Evolutionary conservation across 23 red algal genomes (phyloP).

Genomic region (Gracilaria gracilis): DNA sequence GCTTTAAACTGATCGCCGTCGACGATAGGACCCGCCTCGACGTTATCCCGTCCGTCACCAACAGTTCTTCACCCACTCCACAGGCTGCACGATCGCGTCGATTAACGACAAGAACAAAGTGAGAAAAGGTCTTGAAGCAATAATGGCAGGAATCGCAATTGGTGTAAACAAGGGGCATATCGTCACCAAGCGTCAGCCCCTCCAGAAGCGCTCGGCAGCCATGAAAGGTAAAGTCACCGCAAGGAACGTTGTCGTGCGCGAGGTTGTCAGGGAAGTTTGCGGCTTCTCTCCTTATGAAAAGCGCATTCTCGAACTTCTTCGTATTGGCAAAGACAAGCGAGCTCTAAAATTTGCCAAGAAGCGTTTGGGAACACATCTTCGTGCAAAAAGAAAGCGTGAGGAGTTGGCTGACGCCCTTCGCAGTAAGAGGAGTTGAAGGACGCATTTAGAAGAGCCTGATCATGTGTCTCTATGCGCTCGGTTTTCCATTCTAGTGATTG

Average conservation of each 20-base stretch:
- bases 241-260: constrained; percentile 70
- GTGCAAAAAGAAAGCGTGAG: constrained; percentile 98
- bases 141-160: constrained; percentile 85
- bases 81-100: too few species aligned
- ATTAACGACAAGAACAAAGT: too few species aligned
- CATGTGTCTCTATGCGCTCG: too few species aligned
- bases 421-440: constrained; percentile 62
- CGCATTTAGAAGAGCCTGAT: not conserved
- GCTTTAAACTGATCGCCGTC: not conserved
- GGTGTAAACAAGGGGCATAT: constrained; percentile 95
- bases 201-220: constrained; percentile 59
- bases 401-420: constrained; percentile 91
- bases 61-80: too few species aligned
- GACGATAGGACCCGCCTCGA: too few species aligned
- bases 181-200: constrained; percentile 90
- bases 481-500: not conserved
- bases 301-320: constrained; percentile 95
- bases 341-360: constrained; percentile 99
- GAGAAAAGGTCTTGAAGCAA: not conserved
- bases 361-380: constrained; percentile 90
- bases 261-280: constrained; percentile 89
- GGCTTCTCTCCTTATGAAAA: constrained; percentile 98
- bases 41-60: too few species aligned
- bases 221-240: constrained; percentile 72
- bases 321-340: constrained; percentile 98